Conservation (phyloP, 805 yeast species). For the Ogataea philodendri region DNA sequence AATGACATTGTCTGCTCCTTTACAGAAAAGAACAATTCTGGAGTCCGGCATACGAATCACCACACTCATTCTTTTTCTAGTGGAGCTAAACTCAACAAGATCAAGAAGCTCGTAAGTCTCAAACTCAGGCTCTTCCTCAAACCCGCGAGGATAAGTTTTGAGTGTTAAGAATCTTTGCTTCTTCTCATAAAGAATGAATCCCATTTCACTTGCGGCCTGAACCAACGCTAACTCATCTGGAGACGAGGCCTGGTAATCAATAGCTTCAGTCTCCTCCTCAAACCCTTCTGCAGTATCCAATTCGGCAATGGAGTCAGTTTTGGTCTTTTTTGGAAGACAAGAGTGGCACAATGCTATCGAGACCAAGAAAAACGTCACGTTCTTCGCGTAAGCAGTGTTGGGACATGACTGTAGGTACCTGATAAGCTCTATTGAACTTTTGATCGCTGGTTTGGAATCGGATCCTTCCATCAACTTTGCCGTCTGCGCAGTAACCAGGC, state of each 20-base stretch:
- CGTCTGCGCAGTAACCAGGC: slow-evolving; percentile 29
- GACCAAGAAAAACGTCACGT: slow-evolving; percentile 75
- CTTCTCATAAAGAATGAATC: slow-evolving; percentile 76
- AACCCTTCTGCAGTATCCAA: slow-evolving; percentile 14
- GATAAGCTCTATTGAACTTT: slow-evolving; percentile 65
- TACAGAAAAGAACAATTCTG: slow-evolving; percentile 74
- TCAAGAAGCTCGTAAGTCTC: slow-evolving; percentile 78
- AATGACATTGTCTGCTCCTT: slow-evolving; percentile 94
- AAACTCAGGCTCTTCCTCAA: slow-evolving; percentile 56
- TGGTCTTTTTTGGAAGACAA: slow-evolving; percentile 68
- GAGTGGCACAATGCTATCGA: slow-evolving; percentile 86
- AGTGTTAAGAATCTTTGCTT: slow-evolving; percentile 58
- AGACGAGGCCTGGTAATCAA: slow-evolving; percentile 88
- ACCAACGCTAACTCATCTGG: slow-evolving; percentile 96
- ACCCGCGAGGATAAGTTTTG: slow-evolving; percentile 81
- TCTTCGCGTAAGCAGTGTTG: slow-evolving; percentile 60
- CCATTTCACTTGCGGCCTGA: slow-evolving; percentile 93
- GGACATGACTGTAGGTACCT: slow-evolving; percentile 72
- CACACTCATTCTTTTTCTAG: slow-evolving; percentile 94
- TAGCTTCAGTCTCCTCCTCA: slow-evolving; percentile 42
- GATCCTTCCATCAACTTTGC: slow-evolving; percentile 41
- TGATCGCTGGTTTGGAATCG: slow-evolving; percentile 33
- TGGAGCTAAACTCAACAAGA: slow-evolving; percentile 79
- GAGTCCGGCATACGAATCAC: slow-evolving; percentile 74
- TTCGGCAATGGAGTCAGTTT: slow-evolving; percentile 14